Percentiles rank a stretch among this genome's conserved stretches.
These are phyloP conservation scores for Prunus mira DNA, from an alignment of 306 rosid species.

Conservation along the genomic window DNA sequence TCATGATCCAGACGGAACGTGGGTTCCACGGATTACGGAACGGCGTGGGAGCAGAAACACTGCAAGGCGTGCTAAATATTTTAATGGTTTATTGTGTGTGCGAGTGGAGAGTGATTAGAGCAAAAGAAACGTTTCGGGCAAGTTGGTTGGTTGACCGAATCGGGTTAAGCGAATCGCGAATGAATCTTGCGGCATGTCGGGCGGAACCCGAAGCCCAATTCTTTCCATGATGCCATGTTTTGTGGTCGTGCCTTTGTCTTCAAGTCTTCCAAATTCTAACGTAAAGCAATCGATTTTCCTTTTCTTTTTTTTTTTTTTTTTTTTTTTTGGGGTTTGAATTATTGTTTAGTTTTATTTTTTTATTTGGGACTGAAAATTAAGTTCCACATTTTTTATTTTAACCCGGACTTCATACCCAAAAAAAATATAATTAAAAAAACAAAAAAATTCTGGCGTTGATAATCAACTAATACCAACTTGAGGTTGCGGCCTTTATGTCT, in stretches of 20 bases:
- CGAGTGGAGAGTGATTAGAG: not conserved
- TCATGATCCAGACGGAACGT: not conserved
- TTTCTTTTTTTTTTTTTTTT: not conserved
- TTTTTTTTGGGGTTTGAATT: too few species aligned
- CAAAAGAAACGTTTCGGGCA: conserved; percentile 15
- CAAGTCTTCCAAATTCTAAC: conserved; percentile 2
- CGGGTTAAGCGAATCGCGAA: conserved; percentile 8
- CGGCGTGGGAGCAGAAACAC: not conserved
- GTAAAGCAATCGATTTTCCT: not conserved
- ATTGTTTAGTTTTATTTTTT: not conserved
- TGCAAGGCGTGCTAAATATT: not conserved
- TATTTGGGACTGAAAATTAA: not conserved
- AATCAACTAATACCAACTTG: not conserved
- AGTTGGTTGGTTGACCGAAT: conserved; percentile 40
- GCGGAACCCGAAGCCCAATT: conserved; percentile 10
- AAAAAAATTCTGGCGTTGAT: not conserved
- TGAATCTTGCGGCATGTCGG: conserved; percentile 17
- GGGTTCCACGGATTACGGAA: not conserved
- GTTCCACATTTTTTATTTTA: not conserved
- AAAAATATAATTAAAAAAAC: accelerated
- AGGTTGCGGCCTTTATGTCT: too few species aligned
- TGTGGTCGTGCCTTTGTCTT: not conserved
- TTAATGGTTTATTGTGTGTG: not conserved
- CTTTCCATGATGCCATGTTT: not conserved
- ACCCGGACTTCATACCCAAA: not conserved